Percentiles rank a stretch among this genome's conserved stretches.
These are phyloP conservation scores for Cryphonectria parasitica DNA, from an alignment of 2,329 filamentous ascomycete species.

Conservation along the genomic window DNA sequence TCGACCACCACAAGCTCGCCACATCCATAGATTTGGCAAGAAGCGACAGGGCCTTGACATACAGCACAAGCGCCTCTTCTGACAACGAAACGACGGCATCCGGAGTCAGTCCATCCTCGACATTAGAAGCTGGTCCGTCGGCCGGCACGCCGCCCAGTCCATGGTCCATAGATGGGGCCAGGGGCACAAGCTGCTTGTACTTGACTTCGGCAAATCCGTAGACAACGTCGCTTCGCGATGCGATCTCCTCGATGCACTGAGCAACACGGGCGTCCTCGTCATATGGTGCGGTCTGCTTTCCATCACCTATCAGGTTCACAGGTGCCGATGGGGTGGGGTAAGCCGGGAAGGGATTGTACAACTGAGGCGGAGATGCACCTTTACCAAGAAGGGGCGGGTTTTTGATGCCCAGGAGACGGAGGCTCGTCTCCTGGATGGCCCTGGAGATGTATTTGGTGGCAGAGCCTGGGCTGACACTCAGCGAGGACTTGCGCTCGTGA, in stretches of 20 bases:
- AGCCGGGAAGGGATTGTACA: slow-evolving; percentile 81
- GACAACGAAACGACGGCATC: slow-evolving; percentile 87
- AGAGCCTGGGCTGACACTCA: slow-evolving; percentile 71
- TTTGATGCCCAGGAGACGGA: slow-evolving; percentile 72
- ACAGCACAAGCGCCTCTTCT: slow-evolving; percentile 92
- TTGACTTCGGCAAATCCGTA: slow-evolving; percentile 99
- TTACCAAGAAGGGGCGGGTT: slow-evolving; percentile 67
- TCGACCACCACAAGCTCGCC: slow-evolving; percentile 88
- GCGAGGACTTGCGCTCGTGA: slow-evolving; percentile 75
- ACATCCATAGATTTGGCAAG: slow-evolving; percentile 96
- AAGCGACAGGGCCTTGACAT: slow-evolving; percentile 90
- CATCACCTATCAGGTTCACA: slow-evolving; percentile 68
- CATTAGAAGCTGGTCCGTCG: slow-evolving; percentile 64
- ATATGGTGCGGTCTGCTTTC: slow-evolving; percentile 60
- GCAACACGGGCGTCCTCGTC: slow-evolving; percentile 83
- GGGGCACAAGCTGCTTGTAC: slow-evolving; percentile 92
- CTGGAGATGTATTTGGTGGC: slow-evolving; percentile 92
- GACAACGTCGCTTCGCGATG: slow-evolving; percentile 91
- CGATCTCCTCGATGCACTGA: slow-evolving; percentile 86
- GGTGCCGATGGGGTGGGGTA: slow-evolving; percentile 72
- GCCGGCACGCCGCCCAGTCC: slow-evolving; percentile 65
- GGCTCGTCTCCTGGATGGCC: slow-evolving; percentile 89
- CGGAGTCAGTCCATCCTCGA: slow-evolving; percentile 78
- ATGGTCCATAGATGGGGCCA: slow-evolving; percentile 77
- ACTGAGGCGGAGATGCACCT: slow-evolving; percentile 71